Conservation (phyloP, 495 filamentous ascomycete genomes). For the Mytilinidion resinicola region DNA sequence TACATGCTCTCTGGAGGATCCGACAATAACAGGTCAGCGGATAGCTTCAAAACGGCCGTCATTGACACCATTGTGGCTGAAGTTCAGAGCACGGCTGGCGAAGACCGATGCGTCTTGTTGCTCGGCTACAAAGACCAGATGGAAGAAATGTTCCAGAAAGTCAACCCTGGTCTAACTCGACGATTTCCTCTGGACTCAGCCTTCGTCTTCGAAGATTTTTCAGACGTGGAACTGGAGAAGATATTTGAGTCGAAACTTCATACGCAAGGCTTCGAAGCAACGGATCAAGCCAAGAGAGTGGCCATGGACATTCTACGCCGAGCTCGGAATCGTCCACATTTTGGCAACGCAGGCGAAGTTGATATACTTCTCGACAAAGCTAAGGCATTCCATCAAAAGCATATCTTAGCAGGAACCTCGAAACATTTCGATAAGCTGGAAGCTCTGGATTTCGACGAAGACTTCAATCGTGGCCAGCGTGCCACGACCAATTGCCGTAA, state of each 20-base stretch:
- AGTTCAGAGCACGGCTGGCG: slow-evolving; percentile 67
- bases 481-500: slow-evolving; percentile 46
- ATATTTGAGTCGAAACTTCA: slow-evolving; percentile 57
- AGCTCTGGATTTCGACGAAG: slow-evolving; percentile 60
- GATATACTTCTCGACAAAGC: slow-evolving; percentile 58
- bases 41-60: slow-evolving; percentile 42
- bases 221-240: slow-evolving; percentile 46
- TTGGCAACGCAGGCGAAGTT: slow-evolving; percentile 58
- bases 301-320: slow-evolving; percentile 48
- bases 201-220: slow-evolving; percentile 69
- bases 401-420: slow-evolving; percentile 32
- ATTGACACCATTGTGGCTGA: slow-evolving; percentile 72
- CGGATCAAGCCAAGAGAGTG: slow-evolving; percentile 38
- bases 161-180: slow-evolving; percentile 67
- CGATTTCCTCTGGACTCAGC: slow-evolving; percentile 60
- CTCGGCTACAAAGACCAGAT: slow-evolving; percentile 76
- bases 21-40: slow-evolving; percentile 34
- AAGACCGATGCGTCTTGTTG: slow-evolving; percentile 71
- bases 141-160: slow-evolving; percentile 70
- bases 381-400: slow-evolving; percentile 52
- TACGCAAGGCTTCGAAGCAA: slow-evolving; percentile 41
- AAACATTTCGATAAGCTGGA: slow-evolving; percentile 39
- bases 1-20: slow-evolving; percentile 48
- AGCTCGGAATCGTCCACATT: slow-evolving; percentile 51
- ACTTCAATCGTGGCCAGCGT: slow-evolving; percentile 52